These are phyloP conservation scores for Crucibulum parvulum DNA, from an alignment of 1,284 basidiomycete genomes.

Conservation along the genomic window DNA sequence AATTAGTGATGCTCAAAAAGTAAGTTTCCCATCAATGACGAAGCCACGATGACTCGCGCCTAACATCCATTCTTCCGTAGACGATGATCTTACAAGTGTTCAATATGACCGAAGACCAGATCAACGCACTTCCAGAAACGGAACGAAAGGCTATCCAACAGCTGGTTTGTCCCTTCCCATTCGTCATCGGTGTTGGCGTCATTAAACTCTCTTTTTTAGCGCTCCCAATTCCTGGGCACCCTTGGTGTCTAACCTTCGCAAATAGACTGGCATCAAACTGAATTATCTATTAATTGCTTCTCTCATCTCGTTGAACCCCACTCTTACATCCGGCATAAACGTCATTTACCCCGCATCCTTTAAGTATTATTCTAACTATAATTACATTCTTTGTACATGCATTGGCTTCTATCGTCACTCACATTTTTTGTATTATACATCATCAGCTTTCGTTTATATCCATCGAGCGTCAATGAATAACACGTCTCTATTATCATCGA, in stretches of 20 bases:
- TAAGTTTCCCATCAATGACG: slow-evolving; percentile 16
- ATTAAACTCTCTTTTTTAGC: slow-evolving; percentile 32
- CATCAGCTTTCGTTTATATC: background rate
- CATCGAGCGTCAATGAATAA: background rate
- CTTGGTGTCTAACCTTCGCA: slow-evolving; percentile 14
- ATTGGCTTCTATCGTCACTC: background rate
- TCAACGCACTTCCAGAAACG: slow-evolving; percentile 82
- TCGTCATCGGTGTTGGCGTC: background rate
- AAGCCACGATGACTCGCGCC: too few relatives aligned
- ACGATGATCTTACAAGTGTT: slow-evolving; percentile 89
- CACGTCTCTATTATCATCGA: too few relatives aligned
- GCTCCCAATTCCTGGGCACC: slow-evolving; percentile 55
- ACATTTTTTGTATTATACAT: background rate
- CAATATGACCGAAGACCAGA: slow-evolving; percentile 86
- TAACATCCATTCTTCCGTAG: slow-evolving; percentile 40
- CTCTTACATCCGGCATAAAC: background rate
- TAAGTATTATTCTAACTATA: too few relatives aligned
- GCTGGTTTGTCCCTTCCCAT: slow-evolving; percentile 59
- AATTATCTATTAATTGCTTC: too few relatives aligned
- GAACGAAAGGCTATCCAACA: slow-evolving; percentile 89
- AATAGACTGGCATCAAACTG: too few relatives aligned
- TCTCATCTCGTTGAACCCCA: background rate
- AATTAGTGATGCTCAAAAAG: slow-evolving; percentile 45
- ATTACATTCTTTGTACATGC: background rate
- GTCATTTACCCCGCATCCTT: too few relatives aligned